phyloP scores from a whole-genome alignment of 371 early-diverging fungal species.

The Rhizopus microsporus region DNA sequence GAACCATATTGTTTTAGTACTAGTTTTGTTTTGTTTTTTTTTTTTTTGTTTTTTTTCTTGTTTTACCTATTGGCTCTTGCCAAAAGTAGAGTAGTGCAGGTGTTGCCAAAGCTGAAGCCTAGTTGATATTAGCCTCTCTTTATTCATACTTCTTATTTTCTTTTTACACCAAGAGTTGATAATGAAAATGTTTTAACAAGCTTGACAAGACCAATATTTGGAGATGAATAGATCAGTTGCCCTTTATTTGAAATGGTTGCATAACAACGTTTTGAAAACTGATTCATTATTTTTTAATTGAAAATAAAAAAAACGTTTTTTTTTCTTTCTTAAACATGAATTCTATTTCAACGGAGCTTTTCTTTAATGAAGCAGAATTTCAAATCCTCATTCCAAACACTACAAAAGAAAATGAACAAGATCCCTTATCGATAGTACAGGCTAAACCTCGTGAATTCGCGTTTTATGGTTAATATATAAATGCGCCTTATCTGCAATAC shows the following conservation, averaged over 20 bases:
- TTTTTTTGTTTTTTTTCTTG: not conserved
- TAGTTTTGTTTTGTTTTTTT: not conserved
- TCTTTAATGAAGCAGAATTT: constrained; percentile 61
- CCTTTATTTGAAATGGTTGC: not conserved
- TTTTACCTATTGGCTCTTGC: constrained; percentile 46
- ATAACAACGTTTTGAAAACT: not conserved
- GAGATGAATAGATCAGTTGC: constrained; percentile 39
- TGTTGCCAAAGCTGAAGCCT: constrained; percentile 45
- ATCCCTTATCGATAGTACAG: constrained; percentile 21
- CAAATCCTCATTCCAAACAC: constrained; percentile 70
- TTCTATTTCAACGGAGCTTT: constrained; percentile 34
- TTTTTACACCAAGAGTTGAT: constrained; percentile 38
- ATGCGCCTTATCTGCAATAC: not conserved
- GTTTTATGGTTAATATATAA: constrained; percentile 37
- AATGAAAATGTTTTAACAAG: constrained; percentile 46
- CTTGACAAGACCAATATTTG: constrained; percentile 34
- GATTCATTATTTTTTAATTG: not conserved
- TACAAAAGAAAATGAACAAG: constrained; percentile 21
- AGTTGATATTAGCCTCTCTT: not conserved
- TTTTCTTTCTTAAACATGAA: constrained; percentile 13
- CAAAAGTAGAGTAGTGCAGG: constrained; percentile 47
- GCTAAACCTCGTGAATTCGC: constrained; percentile 42
- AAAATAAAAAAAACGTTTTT: not conserved
- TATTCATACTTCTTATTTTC: not conserved
- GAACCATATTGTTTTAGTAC: too few relatives aligned